A percentile compares a stretch with the other conserved stretches of the same genome.
Evolutionary conservation across 345 rosid genomes (phyloP).

Genomic region (Citrus trifoliata): DNA sequence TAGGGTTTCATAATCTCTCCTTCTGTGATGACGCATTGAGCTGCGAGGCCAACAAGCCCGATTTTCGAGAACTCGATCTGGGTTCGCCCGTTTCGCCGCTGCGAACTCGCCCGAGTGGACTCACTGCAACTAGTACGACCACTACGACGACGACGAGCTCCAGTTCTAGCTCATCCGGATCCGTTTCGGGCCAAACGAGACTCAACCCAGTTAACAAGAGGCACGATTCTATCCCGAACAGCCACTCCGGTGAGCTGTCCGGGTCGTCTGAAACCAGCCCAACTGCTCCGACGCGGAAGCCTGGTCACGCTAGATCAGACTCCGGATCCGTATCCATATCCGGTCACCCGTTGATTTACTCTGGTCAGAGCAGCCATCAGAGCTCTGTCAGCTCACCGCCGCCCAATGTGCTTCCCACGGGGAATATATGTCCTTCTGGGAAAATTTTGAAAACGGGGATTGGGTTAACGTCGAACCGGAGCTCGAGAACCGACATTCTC

Average conservation of each 20-base stretch:
- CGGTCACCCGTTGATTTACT: conserved; percentile 37
- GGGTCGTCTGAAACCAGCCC: conserved; percentile 56
- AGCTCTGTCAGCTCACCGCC: conserved; percentile 53
- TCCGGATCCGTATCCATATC: conserved; percentile 22
- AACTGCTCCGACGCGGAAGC: conserved; percentile 30
- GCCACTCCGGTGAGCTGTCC: conserved; percentile 63
- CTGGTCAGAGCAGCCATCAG: conserved; percentile 36
- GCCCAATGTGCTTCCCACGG: conserved; percentile 61
- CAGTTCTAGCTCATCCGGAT: conserved; percentile 82
- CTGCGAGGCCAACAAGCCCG: conserved; percentile 70
- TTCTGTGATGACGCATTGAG: conserved; percentile 51
- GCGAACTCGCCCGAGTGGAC: conserved; percentile 42
- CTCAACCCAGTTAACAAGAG: conserved; percentile 29
- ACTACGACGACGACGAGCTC: conserved; percentile 43
- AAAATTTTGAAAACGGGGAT: conserved; percentile 63
- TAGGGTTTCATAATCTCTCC: conserved; percentile 36
- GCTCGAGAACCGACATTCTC: conserved; percentile 57
- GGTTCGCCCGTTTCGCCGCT: conserved; percentile 95
- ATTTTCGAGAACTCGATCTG: conserved; percentile 70
- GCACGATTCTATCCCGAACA: conserved; percentile 43
- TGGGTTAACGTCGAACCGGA: conserved; percentile 32
- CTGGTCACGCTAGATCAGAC: conserved; percentile 47
- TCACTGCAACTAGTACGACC: conserved; percentile 24
- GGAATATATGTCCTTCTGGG: conserved; percentile 87
- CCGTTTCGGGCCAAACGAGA: conserved; percentile 54